Evolutionary conservation across 2,329 filamentous ascomycete species (phyloP), one percentile per base, ranked within the genome.

Genomic region (Drechslerella coelobrocha): DNA sequence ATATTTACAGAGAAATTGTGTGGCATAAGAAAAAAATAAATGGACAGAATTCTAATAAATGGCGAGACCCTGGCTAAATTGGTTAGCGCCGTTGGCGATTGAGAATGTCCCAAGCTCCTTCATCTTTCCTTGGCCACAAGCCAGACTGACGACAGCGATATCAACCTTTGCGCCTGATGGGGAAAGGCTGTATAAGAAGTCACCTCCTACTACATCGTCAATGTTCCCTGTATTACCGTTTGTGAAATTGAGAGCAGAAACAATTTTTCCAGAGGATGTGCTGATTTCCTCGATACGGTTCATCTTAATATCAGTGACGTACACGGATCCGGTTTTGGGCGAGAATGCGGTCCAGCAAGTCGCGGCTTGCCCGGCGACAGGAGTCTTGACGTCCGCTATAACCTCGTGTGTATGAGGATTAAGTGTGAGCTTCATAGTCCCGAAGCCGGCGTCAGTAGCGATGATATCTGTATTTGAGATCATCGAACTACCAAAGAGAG

Each of bases 331-430:
- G 0, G 83, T 85, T 0, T 78, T 76, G 0, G 78, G 66, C 0
- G 83, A 84, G 41, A 86, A 78, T 0, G 84, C 79, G 0, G 79
- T 80, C 86, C 86, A 88, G 76, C 85, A 88, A 0, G 84, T 86
- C 0, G 84, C 84, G 5, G 68, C 76, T 75, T 88, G 86, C 34
- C 80, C 82, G 0, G 78, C 77, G 9, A 88, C 78, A 41, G 47
- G 47, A 50, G 56, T 53, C 39, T 68, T 68, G 21, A 60, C 54
- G 8, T 61, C 62, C n/a, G 54, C 48, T 1, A 75, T 73, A n/a
- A 79, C 78, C 48, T 77, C 79, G n/a, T 78, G 78, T 29, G 78
- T 77, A 1, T 54, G 43, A 0, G 73, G 47, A 47, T 83, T 78
- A n/a, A 85, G 68, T 0, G 79, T 77, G 1, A 88, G 76, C 4